These are phyloP conservation scores for Nadsonia commutata DNA, from an alignment of 1,139 yeast genomes.

Conservation along the genomic window DNA sequence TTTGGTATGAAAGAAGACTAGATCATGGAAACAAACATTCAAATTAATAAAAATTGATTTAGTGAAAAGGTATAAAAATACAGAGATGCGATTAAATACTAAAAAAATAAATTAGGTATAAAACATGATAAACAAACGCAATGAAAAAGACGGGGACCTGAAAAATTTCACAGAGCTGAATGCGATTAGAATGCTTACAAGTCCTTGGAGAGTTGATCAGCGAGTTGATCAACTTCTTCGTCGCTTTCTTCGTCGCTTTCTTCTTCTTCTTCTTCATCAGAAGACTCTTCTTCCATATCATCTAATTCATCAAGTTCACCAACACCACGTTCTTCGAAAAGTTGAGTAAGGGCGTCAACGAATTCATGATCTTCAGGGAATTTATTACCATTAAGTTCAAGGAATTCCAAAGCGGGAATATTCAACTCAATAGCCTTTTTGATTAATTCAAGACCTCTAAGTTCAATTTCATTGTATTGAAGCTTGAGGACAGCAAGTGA, in stretches of 20 bases:
- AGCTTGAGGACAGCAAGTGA: slow-evolving; percentile 47
- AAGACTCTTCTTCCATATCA: slow-evolving; percentile 81
- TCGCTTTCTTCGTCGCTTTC: slow-evolving; percentile 53
- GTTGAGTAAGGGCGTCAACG: slow-evolving; percentile 37
- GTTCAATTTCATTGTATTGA: slow-evolving; percentile 82
- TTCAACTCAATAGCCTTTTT: slow-evolving; percentile 37
- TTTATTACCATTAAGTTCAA: slow-evolving; percentile 88
- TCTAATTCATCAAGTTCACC: slow-evolving; percentile 87
- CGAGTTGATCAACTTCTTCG: slow-evolving; percentile 36
- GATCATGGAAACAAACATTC: no score
- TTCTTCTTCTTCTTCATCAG: slow-evolving; percentile 71
- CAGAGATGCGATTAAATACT: neutral
- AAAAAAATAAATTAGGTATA: neutral
- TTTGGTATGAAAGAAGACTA: no score
- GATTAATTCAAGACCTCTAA: slow-evolving; percentile 44
- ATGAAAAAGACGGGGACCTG: no score
- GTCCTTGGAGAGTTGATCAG: slow-evolving; percentile 43
- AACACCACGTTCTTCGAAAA: slow-evolving; percentile 58
- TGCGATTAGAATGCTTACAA: no score
- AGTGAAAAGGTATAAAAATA: neutral
- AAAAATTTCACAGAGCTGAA: no score
- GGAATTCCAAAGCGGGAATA: slow-evolving; percentile 43
- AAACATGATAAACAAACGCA: no score
- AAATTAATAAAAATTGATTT: no score
- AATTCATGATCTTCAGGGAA: slow-evolving; percentile 64